Base-by-base conservation (phyloP, 2,329 filamentous ascomycete species). In the Chrysoporthe austroafricana region DNA sequence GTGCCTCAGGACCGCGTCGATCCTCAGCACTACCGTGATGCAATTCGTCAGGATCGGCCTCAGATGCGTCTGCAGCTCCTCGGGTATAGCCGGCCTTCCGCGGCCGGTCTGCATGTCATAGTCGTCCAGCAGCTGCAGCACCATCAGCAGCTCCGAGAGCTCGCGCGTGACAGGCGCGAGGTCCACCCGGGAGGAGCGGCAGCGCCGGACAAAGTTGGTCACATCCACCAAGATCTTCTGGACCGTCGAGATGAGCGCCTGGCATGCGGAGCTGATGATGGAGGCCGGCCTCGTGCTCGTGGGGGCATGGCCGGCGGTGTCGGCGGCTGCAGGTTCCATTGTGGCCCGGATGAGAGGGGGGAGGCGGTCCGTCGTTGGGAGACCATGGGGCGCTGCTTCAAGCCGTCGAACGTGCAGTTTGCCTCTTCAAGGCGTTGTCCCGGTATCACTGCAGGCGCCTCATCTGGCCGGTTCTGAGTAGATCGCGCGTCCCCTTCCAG, bases 61-160 rank as follows among this genome's bases (percentile, higher is more conserved):
- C 32, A 73, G 66, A 42, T 73, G 71, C 21, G 44, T 43, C 64
- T 71, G 70, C 14, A 73, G 65, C 50, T 70, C 64, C 2, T 62
- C 64, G 11, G 71, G 72, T 14, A 72, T 64, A 21, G 48, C 63
- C 3, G 65, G 32, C 43, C 34, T 58, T 6, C 56, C 56, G 48
- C 43, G 16, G 44, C 32, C 65, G 13, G 39, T 60, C 63, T 70
- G 64, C 42, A 50, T 43, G 11, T 64, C 66, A 43, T 68, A 69
- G 62, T 73, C 71, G 54, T 73, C 70, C 36, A 73, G 69, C 21
- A 73, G 70, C 46, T 73, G 70, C 62, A 73, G 66, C 16, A 73
- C 70, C 61, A 71, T 67, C 48, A 66, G 62, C 48, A 73, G 70
- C 62, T 72, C 68, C 18, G 69, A 70, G 14, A 73, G 69, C 70